Evolutionary conservation across 2,329 filamentous ascomycete genomes (phyloP), one percentile per base, ranked within the genome.

Genomic region (Penicillium sp.): DNA sequence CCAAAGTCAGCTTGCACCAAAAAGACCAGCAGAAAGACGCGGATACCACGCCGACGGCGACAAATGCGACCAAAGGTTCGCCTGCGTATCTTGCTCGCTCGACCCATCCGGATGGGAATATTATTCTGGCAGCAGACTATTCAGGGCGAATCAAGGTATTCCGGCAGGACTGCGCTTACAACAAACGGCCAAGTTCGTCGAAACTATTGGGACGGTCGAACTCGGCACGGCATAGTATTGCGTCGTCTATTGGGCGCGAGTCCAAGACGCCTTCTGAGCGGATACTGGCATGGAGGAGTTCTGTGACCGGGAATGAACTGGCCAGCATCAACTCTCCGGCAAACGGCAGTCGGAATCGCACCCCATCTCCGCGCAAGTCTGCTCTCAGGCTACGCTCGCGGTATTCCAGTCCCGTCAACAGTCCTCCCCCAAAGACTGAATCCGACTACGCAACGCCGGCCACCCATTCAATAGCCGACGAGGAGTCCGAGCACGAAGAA

Each of bases 71-170:
- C 21, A 84, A 88, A 57, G 87, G 89, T 64, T 89, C 86, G 1
- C 89, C 91, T 0, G 84, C 87, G 0, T 96, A 95, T 65, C 73
- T 92, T 35, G 82, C 90, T 11, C 85, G 91, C 16, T 88, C 86
- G 6, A 82, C 81, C 16, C 94, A 99, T 68, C 76, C 79, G 14
- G 86, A 87, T 59, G 94, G 94, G 24, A 90, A 96, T 65, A 97
- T 99, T 60, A 87, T 99, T 56, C 84, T 97, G 50, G 96, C 93
- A 0, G 90, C 92, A 1, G 93, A 97, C 69, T 90, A 91, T 65
- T 86, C 85, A 0, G 94, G 94, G 35, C 83, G 85, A 24, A 94
- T 99, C 74, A 97, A 97, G 69, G 88, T 97, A 0, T 97, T 97
- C 68, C 84, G 94, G 20, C 93, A 97, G 71, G 94, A 99, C 69